Base-by-base conservation (phyloP, 2,329 filamentous ascomycete species). In the Phoma herbarum region DNA sequence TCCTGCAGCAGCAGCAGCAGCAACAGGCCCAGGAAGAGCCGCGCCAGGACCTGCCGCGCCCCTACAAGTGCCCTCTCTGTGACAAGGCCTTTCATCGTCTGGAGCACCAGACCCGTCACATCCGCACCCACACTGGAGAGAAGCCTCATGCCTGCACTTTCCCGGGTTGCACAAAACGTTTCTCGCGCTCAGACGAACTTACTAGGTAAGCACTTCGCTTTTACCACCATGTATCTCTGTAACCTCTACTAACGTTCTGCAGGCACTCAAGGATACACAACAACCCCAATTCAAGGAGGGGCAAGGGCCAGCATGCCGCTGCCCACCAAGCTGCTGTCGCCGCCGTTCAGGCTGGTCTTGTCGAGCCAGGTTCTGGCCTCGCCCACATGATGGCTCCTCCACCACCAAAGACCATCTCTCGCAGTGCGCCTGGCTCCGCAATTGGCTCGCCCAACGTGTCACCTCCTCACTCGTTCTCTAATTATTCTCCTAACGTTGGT, bases 21-120 rank as follows among this genome's bases (percentile, higher is more conserved):
- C 31, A 73, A 48, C 68, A 70, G 45, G 60, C 54, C 55, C 74
- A 76, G 61, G 75, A 78, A 65, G 85, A 88, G 58, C 87, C 91
- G 73, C 86, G 79, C 79, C 92, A 84, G 83, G 94, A 98, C 79
- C 86, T 98, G 52, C 95, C 95, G 59, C 89, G 95, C 56, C 94
- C 94, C 0, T 99, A 99, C 88, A 98, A 98, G 84, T 99, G 94
- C 79, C 93, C 94, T 61, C 87, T 99, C 63, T 99, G 95, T 83
- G 94, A 97, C 73, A 96, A 97, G 85, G 94, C 95, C 61, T 99
- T 99, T 82, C 95, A 98, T 84, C 92, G 95, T 63, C 85, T 99
- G 41, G 94, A 98, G 83, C 94, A 98, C 78, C 94, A 97, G 84
- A 90, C 87, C 59, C 80, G 88, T 71, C 94, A 99, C 80, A 98